Evolutionary conservation across 2,329 filamentous ascomycete species (phyloP).

Genomic region (Zymoseptoria passerinii): DNA sequence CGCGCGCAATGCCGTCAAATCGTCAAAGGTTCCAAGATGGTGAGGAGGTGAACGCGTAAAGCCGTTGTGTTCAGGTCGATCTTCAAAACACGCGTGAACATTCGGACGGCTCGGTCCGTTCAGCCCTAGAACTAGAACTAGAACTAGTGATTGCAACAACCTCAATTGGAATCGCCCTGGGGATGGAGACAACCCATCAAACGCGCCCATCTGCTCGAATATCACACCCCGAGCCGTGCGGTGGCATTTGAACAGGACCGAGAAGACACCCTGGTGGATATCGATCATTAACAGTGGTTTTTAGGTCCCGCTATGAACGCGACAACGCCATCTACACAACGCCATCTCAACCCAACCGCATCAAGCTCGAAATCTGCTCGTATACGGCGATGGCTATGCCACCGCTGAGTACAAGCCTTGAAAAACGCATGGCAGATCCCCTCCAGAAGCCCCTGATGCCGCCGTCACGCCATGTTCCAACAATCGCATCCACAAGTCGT

Average conservation of each 20-base stretch:
- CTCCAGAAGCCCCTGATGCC: constrained; percentile 27
- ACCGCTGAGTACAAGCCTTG: constrained; percentile 25
- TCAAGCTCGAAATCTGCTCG: constrained; percentile 22
- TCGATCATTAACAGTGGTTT: too few relatives aligned
- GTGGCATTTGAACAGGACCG: too few relatives aligned
- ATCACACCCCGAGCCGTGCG: too few relatives aligned
- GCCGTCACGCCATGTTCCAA: constrained; percentile 18
- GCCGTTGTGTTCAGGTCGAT: not conserved
- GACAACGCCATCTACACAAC: not conserved
- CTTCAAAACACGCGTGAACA: not conserved
- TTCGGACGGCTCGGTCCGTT: not conserved
- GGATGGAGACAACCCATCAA: too few relatives aligned
- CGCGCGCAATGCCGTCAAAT: not conserved
- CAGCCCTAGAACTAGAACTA: too few relatives aligned
- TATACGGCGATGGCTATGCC: constrained; percentile 29
- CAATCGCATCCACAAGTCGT: constrained; percentile 21
- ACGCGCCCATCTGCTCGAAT: too few relatives aligned
- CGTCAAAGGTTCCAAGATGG: not conserved
- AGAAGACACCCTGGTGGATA: too few relatives aligned
- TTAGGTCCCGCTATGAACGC: too few relatives aligned
- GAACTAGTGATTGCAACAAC: too few relatives aligned
- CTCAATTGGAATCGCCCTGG: too few relatives aligned
- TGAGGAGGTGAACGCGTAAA: not conserved
- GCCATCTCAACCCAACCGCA: not conserved
- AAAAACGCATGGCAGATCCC: constrained; percentile 26